Evolutionary conservation across 495 filamentous ascomycete species (phyloP).

Genomic region (Tuber magnatum): DNA sequence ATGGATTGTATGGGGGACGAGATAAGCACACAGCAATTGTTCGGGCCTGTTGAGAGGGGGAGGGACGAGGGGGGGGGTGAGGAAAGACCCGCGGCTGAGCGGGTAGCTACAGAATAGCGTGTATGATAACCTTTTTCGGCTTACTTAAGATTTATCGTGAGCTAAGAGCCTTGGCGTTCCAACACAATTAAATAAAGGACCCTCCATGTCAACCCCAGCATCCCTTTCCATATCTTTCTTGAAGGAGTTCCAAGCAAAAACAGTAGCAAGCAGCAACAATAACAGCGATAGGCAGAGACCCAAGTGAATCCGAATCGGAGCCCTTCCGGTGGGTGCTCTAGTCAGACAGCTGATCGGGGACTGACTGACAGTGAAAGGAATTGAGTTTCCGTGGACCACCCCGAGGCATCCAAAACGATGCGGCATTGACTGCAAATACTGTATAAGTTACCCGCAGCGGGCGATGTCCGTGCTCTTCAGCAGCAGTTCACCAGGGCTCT

Average conservation of each 20-base stretch:
- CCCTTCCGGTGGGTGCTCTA: background rate
- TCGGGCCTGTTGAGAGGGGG: background rate
- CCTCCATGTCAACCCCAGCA: background rate
- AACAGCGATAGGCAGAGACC: background rate
- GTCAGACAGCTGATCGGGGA: conserved; percentile 8
- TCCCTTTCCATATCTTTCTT: background rate
- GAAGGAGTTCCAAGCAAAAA: background rate
- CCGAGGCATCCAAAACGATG: conserved; percentile 2
- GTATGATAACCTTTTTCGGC: background rate
- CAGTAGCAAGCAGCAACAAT: background rate
- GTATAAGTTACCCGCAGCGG: conserved; percentile 11
- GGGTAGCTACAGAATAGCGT: background rate
- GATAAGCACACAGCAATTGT: background rate
- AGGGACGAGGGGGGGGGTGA: background rate
- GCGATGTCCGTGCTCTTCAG: conserved; percentile 8
- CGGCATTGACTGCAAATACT: conserved; percentile 17
- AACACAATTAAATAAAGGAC: background rate
- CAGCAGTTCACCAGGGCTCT: background rate
- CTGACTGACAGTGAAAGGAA: conserved; percentile 13
- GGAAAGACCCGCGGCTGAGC: background rate
- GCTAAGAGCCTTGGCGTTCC: background rate
- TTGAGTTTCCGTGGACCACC: conserved; percentile 9
- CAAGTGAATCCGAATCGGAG: background rate
- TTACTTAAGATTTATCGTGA: background rate
- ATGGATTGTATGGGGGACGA: background rate